phyloP scores from a whole-genome alignment of 495 filamentous ascomycete genomes.

The Hyaloscypha bicolor region DNA sequence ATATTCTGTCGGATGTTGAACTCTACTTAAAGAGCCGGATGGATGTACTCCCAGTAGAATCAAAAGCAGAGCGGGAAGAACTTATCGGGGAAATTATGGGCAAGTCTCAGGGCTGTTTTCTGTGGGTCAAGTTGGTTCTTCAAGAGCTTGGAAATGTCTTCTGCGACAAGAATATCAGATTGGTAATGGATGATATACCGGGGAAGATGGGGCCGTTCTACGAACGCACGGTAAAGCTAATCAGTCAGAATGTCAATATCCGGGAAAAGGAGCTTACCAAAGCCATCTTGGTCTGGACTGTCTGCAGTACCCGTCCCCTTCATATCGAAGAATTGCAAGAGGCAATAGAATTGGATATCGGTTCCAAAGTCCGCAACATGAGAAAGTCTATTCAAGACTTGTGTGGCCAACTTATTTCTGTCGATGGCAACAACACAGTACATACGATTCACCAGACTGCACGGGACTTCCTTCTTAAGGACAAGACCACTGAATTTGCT shows the following conservation, averaged over 20 bases:
- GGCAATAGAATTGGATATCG: conserved; percentile 21
- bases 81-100: conserved; percentile 20
- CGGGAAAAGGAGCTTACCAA: conserved; percentile 18
- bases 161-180: background rate
- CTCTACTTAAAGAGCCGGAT: conserved; percentile 1
- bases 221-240: conserved; percentile 5
- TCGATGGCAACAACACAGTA: conserved; percentile 31
- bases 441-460: too few species aligned
- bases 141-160: conserved; percentile 15
- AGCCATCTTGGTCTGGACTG: conserved; percentile 27
- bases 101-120: conserved; percentile 22
- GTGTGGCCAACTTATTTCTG: conserved; percentile 43
- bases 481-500: too few species aligned
- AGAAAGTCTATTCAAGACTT: conserved; percentile 3
- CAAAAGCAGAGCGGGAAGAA: background rate
- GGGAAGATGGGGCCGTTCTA: conserved; percentile 23
- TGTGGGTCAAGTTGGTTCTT: conserved; percentile 27
- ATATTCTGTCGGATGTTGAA: conserved; percentile 19
- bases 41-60: background rate
- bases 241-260: background rate
- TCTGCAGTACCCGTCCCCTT: conserved; percentile 14
- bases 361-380: conserved; percentile 13
- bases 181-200: conserved; percentile 23
- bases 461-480: too few species aligned
- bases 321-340: conserved; percentile 15